Evolutionary conservation across 306 rosid species (phyloP).

Genomic region (Myrica gale): DNA sequence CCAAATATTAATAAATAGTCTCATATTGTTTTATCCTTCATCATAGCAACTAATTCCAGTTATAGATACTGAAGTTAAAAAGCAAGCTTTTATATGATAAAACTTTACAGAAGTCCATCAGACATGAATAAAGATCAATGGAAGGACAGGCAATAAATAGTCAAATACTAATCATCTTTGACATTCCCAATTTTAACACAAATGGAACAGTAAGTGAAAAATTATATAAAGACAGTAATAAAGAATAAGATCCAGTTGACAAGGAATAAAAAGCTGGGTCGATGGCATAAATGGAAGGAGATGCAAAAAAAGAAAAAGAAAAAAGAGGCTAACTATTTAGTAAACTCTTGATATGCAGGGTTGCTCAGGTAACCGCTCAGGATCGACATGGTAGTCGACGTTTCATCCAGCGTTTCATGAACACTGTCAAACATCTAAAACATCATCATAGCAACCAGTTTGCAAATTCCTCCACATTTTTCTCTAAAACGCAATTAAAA

Average conservation of each 20-base stretch:
- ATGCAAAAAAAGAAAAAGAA: background rate
- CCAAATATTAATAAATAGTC: background rate
- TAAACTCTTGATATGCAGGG: background rate
- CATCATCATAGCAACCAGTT: slow-evolving; percentile 48
- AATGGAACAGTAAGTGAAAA: too few relatives aligned
- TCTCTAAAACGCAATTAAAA: background rate
- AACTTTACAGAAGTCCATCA: too few relatives aligned
- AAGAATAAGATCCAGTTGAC: background rate
- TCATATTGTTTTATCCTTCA: slow-evolving; percentile 5
- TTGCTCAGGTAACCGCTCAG: slow-evolving; percentile 62
- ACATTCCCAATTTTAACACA: too few relatives aligned
- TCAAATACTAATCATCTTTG: background rate
- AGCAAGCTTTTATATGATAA: background rate
- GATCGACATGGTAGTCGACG: slow-evolving; percentile 34
- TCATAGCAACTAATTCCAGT: slow-evolving; percentile 11
- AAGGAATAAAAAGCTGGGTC: background rate
- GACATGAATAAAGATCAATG: too few relatives aligned
- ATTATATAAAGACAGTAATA: too few relatives aligned
- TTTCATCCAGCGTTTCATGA: slow-evolving; percentile 32
- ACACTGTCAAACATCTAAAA: slow-evolving; percentile 34
- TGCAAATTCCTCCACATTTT: background rate
- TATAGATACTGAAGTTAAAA: background rate
- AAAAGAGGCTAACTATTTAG: background rate
- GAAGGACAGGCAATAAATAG: background rate
- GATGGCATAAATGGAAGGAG: background rate